These are phyloP conservation scores for Boletus sensibilis DNA, from an alignment of 768 basidiomycete species.

Conservation along the genomic window DNA sequence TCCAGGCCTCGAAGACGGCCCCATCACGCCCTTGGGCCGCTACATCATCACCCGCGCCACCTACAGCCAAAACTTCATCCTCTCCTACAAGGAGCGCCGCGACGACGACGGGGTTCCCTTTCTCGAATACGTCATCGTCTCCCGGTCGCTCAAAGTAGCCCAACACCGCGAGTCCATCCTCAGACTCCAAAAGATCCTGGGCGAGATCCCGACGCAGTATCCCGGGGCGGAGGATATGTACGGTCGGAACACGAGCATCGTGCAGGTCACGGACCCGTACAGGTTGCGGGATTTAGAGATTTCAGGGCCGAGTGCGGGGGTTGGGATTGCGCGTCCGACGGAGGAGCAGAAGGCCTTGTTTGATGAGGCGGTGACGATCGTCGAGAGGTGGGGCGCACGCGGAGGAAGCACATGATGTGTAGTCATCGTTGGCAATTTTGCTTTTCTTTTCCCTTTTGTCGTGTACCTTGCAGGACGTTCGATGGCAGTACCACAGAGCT, in stretches of 20 bases:
- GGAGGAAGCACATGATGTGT: too few species aligned
- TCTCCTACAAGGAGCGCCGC: constrained; percentile 26
- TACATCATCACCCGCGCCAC: constrained; percentile 47
- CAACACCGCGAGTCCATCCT: constrained; percentile 4
- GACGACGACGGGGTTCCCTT: constrained; percentile 14
- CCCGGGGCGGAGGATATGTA: constrained; percentile 73
- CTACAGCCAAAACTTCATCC: constrained; percentile 25
- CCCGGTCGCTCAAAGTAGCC: constrained; percentile 36
- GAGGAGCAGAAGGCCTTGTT: constrained; percentile 67
- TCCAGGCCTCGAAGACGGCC: constrained; percentile 51
- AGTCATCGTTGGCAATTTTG: too few species aligned
- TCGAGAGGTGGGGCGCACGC: constrained; percentile 49
- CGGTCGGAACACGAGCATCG: constrained; percentile 63
- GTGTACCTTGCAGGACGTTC: too few species aligned
- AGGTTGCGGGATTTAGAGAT: not conserved
- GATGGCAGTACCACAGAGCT: too few species aligned
- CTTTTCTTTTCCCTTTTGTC: too few species aligned
- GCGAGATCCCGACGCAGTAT: constrained; percentile 33
- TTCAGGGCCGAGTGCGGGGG: constrained; percentile 55
- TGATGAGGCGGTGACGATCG: constrained; percentile 65
- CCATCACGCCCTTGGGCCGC: constrained; percentile 64
- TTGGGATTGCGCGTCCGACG: constrained; percentile 47
- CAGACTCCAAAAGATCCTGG: constrained; percentile 60
- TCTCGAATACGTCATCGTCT: not conserved
- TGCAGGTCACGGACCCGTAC: constrained; percentile 39